Percentiles rank a stretch among this genome's conserved stretches.
These are phyloP conservation scores for Elongisporangium prolatum DNA, from an alignment of 352 stramenopile genomes.

Conservation along the genomic window DNA sequence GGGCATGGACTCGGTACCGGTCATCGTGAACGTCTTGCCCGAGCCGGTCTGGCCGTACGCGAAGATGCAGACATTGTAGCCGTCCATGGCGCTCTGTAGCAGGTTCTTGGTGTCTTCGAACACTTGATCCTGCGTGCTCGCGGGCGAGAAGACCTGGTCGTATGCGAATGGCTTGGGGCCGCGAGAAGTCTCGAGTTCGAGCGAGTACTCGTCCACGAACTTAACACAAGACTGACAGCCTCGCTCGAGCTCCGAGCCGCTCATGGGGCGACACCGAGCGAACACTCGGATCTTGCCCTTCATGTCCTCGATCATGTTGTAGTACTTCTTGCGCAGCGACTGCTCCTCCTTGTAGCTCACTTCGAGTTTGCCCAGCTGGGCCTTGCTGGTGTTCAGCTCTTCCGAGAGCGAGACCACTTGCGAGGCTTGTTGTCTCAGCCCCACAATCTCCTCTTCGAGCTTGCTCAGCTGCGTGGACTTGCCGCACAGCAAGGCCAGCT, in stretches of 20 bases:
- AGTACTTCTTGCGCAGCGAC: conserved; percentile 92
- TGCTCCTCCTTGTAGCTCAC: conserved; percentile 86
- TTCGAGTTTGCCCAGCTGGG: conserved; percentile 49
- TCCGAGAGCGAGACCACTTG: conserved; percentile 41
- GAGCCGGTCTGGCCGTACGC: conserved; percentile 92
- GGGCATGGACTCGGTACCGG: conserved; percentile 53
- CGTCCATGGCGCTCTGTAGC: conserved; percentile 87
- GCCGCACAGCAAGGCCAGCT: conserved; percentile 37
- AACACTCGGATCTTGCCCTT: conserved; percentile 95
- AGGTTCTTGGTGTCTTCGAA: conserved; percentile 93
- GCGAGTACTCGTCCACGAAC: conserved; percentile 79
- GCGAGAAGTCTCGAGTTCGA: conserved; percentile 76
- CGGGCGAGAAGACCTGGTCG: conserved; percentile 86
- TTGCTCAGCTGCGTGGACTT: conserved; percentile 49
- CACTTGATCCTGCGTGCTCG: conserved; percentile 72
- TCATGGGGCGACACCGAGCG: conserved; percentile 90
- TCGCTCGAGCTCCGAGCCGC: conserved; percentile 76
- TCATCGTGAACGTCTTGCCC: conserved; percentile 95
- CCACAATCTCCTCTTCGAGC: conserved; percentile 55
- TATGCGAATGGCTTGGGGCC: conserved; percentile 88
- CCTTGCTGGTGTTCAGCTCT: conserved; percentile 31
- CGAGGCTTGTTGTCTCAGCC: conserved; percentile 42
- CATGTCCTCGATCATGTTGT: conserved; percentile 96
- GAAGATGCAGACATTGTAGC: conserved; percentile 93
- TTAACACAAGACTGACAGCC: conserved; percentile 59